Base-by-base conservation (phyloP, 768 basidiomycete species). In the Pleurotus sapidus region DNA sequence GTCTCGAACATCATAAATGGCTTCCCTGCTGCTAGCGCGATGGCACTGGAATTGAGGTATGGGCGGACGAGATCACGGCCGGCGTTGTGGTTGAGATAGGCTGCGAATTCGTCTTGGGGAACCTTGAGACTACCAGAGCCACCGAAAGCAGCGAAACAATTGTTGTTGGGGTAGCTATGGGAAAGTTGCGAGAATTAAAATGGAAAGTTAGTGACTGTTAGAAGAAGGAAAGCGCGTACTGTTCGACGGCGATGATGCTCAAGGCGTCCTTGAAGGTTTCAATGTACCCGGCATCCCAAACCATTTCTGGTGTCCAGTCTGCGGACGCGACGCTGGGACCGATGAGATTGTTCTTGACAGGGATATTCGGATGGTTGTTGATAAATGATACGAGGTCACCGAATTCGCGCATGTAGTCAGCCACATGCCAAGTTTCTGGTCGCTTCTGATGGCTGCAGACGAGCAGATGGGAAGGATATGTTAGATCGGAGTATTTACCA, bases 1-100 rank as follows among this genome's bases (percentile, higher is more conserved):
- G 84, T 87, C 69, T 90, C 88, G 60, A 88, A 78, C 85, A 89
- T 87, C 53, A 86, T 62, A 34, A 88, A 68, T 17, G 77, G 76
- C 60, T 81, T 78, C 2, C 70, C 67, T 34, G 70, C 70, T 0
- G 65, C 66, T 55, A 74, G 72, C 0, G 83, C 82, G 15, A 74
- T 74, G 48, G 59, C 59, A 0, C 83, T 75, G 1, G 82, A 79
- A 55, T 73, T 76, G 14, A 84, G 61, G 67, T 89, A 92, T 9
- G 73, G 72, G 0, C 63, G 59, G 17, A 86, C 77, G 25, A 91
- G 71, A 23, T 60, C 66, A 48, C 74, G 69, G 0, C 81, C 82
- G 2, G 84, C 73, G 2, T 74, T 71, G 65, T 93, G 91, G 48
- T 77, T 83, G 17, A 93, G 78, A 65, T 82, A 92, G n/a, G 64